Conservation (phyloP, 139 green algal species). For the Closterium sp. region DNA sequence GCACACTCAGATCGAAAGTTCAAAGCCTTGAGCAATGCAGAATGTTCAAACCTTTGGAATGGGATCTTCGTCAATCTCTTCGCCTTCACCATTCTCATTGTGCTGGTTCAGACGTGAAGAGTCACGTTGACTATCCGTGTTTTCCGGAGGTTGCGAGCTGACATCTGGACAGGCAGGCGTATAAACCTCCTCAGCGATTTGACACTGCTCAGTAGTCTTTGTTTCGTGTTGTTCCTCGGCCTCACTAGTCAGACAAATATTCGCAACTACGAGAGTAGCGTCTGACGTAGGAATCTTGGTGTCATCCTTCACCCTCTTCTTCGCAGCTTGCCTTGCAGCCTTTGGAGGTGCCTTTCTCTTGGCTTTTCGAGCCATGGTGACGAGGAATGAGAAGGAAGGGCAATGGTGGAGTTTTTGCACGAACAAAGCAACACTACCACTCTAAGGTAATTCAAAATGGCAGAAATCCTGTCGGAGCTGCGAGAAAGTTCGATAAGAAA, state of each 20-base stretch:
- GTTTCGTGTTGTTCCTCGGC: too few species aligned
- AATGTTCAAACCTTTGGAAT: neutral
- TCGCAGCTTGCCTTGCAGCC: neutral
- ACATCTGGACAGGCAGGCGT: neutral
- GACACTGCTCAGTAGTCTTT: too few species aligned
- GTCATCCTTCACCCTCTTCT: neutral
- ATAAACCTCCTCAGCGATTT: neutral
- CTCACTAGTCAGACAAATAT: neutral
- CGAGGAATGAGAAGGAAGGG: neutral
- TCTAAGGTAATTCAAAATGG: too few species aligned
- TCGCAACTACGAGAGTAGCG: neutral
- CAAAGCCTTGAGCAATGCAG: neutral
- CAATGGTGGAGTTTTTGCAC: neutral
- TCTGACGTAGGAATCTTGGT: neutral
- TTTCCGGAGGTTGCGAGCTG: neutral
- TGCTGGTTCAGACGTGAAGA: too few species aligned
- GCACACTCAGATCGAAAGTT: neutral
- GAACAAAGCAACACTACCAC: too few species aligned
- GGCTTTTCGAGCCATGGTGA: neutral
- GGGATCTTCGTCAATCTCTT: neutral
- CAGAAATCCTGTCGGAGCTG: too few species aligned
- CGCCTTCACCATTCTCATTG: too few species aligned
- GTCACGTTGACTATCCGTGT: too few species aligned
- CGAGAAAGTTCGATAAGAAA: too few species aligned
- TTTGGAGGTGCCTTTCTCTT: neutral